Evolutionary conservation across 2,329 filamentous ascomycete genomes (phyloP).

Genomic region (Epichloe gansuensis): DNA sequence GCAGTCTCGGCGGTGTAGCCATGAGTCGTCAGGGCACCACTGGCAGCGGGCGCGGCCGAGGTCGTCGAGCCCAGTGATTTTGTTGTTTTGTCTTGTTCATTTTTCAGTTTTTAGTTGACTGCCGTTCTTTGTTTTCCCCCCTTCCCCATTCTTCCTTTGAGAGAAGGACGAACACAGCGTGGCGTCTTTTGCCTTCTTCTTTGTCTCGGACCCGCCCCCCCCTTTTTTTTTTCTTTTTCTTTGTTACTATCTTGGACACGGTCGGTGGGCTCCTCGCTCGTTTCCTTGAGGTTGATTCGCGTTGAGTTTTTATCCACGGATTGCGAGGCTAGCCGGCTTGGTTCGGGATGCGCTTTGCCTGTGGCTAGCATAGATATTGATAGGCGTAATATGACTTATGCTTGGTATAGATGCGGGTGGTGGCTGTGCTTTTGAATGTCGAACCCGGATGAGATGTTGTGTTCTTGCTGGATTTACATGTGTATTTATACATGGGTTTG

Average conservation of each 20-base stretch:
- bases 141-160: neutral
- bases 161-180: neutral
- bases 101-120: neutral
- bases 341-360: neutral
- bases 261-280: neutral
- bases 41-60: slow-evolving; percentile 36
- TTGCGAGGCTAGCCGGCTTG: neutral
- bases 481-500: no score
- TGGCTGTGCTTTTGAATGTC: no score
- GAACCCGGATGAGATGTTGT: no score
- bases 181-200: neutral
- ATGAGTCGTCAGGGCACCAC: slow-evolving; percentile 44
- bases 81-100: no score
- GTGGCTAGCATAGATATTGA: neutral
- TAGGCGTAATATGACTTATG: neutral
- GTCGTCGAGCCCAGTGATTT: slow-evolving; percentile 18
- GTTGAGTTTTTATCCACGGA: neutral
- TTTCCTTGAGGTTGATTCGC: neutral
- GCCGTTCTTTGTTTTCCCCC: neutral
- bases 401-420: neutral
- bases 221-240: neutral
- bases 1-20: slow-evolving; percentile 39
- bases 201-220: neutral
- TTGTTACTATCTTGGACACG: neutral
- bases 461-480: no score